phyloP scores from a whole-genome alignment of 1,284 basidiomycete species.

The Pterulicium gracile region DNA sequence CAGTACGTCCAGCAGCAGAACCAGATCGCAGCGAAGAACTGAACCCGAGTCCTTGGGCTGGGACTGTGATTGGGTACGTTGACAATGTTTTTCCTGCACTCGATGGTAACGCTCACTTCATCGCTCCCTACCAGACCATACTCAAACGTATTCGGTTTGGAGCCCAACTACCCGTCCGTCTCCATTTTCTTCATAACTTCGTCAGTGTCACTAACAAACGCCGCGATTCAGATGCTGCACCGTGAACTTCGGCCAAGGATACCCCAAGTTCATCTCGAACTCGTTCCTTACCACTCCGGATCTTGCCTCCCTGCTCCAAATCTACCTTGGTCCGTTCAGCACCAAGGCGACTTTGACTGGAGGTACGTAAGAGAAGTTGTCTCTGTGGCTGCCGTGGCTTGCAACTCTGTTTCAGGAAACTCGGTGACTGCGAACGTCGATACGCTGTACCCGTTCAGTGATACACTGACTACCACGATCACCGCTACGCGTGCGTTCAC shows the following conservation, averaged over 20 bases:
- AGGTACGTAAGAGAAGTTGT: no score
- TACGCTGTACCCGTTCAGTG: slow-evolving; percentile 48
- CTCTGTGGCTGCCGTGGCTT: background rate
- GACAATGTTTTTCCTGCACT: background rate
- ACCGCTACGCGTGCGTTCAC: slow-evolving; percentile 37
- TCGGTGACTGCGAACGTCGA: slow-evolving; percentile 35
- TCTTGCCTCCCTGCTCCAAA: slow-evolving; percentile 36
- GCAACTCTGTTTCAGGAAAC: slow-evolving; percentile 23
- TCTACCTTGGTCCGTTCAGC: slow-evolving; percentile 46
- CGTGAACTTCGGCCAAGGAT: slow-evolving; percentile 51
- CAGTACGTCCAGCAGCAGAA: slow-evolving; percentile 54
- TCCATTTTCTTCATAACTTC: background rate
- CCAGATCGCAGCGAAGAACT: slow-evolving; percentile 40
- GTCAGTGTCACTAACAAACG: background rate
- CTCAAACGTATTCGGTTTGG: slow-evolving; percentile 45
- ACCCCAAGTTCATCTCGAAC: slow-evolving; percentile 52
- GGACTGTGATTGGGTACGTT: no score
- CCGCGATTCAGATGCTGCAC: slow-evolving; percentile 36
- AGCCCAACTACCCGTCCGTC: slow-evolving; percentile 34
- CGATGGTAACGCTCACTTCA: background rate
- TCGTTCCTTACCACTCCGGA: slow-evolving; percentile 42
- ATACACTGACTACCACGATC: slow-evolving; percentile 38
- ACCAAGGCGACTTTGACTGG: slow-evolving; percentile 31
- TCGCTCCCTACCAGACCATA: slow-evolving; percentile 27
- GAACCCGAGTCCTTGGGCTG: slow-evolving; percentile 14